Percentiles rank a stretch among this genome's conserved stretches.
phyloP scores from a whole-genome alignment of 1,139 yeast genomes.

The Debaryomyces psychrophilus region DNA sequence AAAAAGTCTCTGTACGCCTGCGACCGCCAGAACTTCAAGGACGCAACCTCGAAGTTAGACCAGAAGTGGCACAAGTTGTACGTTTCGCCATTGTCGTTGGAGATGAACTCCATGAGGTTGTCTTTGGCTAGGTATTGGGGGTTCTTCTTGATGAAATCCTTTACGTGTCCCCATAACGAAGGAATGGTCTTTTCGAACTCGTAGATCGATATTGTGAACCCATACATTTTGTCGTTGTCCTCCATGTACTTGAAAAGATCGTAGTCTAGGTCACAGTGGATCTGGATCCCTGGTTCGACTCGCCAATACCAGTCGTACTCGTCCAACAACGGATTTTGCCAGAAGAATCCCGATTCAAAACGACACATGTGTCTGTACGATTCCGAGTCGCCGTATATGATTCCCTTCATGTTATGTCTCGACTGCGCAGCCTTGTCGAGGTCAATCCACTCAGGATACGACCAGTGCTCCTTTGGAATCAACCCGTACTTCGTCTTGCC shows the following conservation, averaged over 20 bases:
- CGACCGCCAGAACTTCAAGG: slow-evolving; percentile 74
- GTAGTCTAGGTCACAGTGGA: slow-evolving; percentile 64
- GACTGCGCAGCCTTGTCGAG: slow-evolving; percentile 53
- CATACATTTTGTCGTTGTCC: slow-evolving; percentile 61
- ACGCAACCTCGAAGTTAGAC: slow-evolving; percentile 89
- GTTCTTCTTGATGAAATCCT: slow-evolving; percentile 47
- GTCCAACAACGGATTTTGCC: slow-evolving; percentile 53
- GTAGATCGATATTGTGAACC: slow-evolving; percentile 66
- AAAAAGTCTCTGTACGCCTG: slow-evolving; percentile 70
- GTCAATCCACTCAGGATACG: slow-evolving; percentile 73
- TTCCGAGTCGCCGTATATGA: slow-evolving; percentile 65
- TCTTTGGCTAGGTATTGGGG: slow-evolving; percentile 51
- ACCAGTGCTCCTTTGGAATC: slow-evolving; percentile 70
- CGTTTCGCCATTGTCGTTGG: slow-evolving; percentile 61
- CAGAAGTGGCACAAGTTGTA: slow-evolving; percentile 89
- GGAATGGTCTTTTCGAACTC: slow-evolving; percentile 62
- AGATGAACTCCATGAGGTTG: slow-evolving; percentile 54
- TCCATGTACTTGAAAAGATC: slow-evolving; percentile 68
- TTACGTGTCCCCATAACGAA: slow-evolving; percentile 60
- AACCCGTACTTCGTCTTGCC: slow-evolving; percentile 66
- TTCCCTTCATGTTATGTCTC: slow-evolving; percentile 52
- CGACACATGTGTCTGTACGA: slow-evolving; percentile 81
- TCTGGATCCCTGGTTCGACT: slow-evolving; percentile 67
- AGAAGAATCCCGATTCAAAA: slow-evolving; percentile 69
- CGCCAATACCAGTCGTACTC: slow-evolving; percentile 73